phyloP scores from a whole-genome alignment of 768 basidiomycete genomes.

The Cyathus striatus region DNA sequence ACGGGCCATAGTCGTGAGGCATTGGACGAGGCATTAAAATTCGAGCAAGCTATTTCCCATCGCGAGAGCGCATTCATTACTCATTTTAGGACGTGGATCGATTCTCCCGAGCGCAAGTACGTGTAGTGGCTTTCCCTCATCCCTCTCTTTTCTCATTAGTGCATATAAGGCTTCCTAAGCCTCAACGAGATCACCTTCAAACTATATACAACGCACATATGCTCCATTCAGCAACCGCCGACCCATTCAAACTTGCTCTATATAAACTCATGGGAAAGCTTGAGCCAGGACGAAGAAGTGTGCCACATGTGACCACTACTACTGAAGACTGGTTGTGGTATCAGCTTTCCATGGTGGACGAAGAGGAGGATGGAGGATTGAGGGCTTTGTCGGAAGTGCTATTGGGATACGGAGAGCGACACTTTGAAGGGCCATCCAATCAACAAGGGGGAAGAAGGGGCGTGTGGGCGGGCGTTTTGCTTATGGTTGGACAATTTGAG shows the following conservation, averaged over 20 bases:
- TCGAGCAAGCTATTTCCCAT: slow-evolving; percentile 67
- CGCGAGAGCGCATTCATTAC: slow-evolving; percentile 80
- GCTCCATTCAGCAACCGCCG: slow-evolving; percentile 80
- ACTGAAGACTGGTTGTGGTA: slow-evolving; percentile 99
- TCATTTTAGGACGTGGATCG: slow-evolving; percentile 80
- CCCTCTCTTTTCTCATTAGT: slow-evolving; percentile 3
- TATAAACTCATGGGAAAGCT: slow-evolving; percentile 95
- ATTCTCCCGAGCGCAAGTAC: slow-evolving; percentile 74
- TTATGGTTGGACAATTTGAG: slow-evolving; percentile 95
- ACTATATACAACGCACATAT: slow-evolving; percentile 83
- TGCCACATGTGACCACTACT: slow-evolving; percentile 81
- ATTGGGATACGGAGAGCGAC: slow-evolving; percentile 73
- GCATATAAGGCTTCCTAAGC: slow-evolving; percentile 56
- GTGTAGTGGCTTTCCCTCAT: slow-evolving; percentile 11
- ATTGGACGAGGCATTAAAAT: slow-evolving; percentile 64
- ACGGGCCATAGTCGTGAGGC: slow-evolving; percentile 83
- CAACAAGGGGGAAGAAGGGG: slow-evolving; percentile 58
- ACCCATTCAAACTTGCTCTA: slow-evolving; percentile 94
- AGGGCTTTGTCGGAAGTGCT: slow-evolving; percentile 71
- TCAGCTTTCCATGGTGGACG: slow-evolving; percentile 88
- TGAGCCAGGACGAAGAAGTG: slow-evolving; percentile 74
- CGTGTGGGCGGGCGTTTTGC: slow-evolving; percentile 76
- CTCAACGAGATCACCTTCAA: slow-evolving; percentile 76
- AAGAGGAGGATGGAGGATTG: slow-evolving; percentile 76
- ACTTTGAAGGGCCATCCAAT: slow-evolving; percentile 67